Evolutionary conservation across 2,329 filamentous ascomycete species (phyloP), one percentile per base, ranked within the genome.

Genomic region (Aspergillus fumigatiaffinis): DNA sequence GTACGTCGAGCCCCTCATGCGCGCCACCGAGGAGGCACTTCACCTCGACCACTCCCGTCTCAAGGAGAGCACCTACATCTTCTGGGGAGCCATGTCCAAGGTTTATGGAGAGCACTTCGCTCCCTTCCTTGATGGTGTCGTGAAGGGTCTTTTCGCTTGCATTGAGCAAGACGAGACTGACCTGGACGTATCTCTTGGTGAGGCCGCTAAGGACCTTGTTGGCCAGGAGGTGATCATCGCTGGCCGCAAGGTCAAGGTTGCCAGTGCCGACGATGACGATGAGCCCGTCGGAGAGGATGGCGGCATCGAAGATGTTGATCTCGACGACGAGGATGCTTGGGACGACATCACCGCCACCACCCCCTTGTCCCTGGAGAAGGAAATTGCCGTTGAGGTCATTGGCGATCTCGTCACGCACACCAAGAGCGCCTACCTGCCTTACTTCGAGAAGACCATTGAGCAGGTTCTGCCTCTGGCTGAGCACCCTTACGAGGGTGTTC

Each of bases 61-160:
- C 52, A 90, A 92, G 75, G 94, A 99, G 80, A 97, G 92, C 60
- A 96, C 91, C 73, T 99, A 96, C 78, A 95, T 97, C 61, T 83
- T 99, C 54, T 99, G 94, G 93, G 92, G 91, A 63, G 91, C 90
- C 44, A 87, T 99, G 71, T 89, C 93, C 61, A 95, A 95, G 79
- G 91, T 97, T 9, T 97, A 97, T 76, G 87, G 89, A 68, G 89
- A 91, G 69, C 75, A 78, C 56, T 80, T 80, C 62, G 66, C 75
- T 55, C 75, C 75, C 26, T 79, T 79, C 73, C 69, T 80, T 6
- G 74, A 74, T 9, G 77, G 78, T 38, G 76, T 77, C 38, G 72
- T 79, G 56, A 76, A 79, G 61, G 77, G 76, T 54, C 83, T 97
- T 25, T 88, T 94, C 63, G 87, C 91, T 58, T 93, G 91, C 70